phyloP scores from a whole-genome alignment of 495 filamentous ascomycete genomes.

The Lophium mytilinum region DNA sequence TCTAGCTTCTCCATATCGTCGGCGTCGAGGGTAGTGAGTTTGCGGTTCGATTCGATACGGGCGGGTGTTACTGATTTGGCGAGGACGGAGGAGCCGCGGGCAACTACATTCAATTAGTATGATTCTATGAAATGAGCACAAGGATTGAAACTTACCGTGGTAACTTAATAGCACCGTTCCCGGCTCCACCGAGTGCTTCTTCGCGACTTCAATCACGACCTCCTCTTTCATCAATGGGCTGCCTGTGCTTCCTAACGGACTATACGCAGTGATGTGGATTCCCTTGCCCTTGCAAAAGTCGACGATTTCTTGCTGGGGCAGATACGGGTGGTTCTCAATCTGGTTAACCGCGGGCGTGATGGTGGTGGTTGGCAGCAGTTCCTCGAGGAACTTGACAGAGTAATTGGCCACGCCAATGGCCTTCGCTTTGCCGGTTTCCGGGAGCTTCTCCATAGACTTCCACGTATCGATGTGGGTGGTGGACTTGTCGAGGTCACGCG shows the following conservation, averaged over 20 bases:
- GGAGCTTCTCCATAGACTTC: slow-evolving; percentile 70
- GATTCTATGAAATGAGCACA: neutral
- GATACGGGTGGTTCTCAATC: slow-evolving; percentile 78
- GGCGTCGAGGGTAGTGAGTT: slow-evolving; percentile 58
- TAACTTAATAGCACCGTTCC: slow-evolving; percentile 64
- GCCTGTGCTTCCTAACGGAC: slow-evolving; percentile 69
- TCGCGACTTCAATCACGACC: slow-evolving; percentile 59
- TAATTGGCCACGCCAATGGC: slow-evolving; percentile 83
- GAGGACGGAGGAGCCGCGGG: slow-evolving; percentile 63
- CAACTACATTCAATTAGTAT: slow-evolving; percentile 39
- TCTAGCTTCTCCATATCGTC: slow-evolving; percentile 58
- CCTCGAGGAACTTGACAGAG: slow-evolving; percentile 61
- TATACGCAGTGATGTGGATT: slow-evolving; percentile 70
- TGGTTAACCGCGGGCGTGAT: slow-evolving; percentile 79
- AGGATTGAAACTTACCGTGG: slow-evolving; percentile 47
- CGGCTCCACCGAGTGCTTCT: slow-evolving; percentile 57
- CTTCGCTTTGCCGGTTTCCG: slow-evolving; percentile 57
- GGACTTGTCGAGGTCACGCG: slow-evolving; percentile 55
- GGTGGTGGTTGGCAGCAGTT: slow-evolving; percentile 57
- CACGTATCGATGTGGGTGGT: slow-evolving; percentile 67
- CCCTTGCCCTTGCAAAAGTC: slow-evolving; percentile 65
- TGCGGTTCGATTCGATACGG: slow-evolving; percentile 65
- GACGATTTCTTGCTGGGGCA: slow-evolving; percentile 82
- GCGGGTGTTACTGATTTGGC: slow-evolving; percentile 71
- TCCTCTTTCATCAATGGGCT: slow-evolving; percentile 62